Evolutionary conservation across 225 moss, liverwort and hornwort genomes (phyloP), one percentile per base, ranked within the genome.

Genomic region (Antitrichia curtipendula): DNA sequence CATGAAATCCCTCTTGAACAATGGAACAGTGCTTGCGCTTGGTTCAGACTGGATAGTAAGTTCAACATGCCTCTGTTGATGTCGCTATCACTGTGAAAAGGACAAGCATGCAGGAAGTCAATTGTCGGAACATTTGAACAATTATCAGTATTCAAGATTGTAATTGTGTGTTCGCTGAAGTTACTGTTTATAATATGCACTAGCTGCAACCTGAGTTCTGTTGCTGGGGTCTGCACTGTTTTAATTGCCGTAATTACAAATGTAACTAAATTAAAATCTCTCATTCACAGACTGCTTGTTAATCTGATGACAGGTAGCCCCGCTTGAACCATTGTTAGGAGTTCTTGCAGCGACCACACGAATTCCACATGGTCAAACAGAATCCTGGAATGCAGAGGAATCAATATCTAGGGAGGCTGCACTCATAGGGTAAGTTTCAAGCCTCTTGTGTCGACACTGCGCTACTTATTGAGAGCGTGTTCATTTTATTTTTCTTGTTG

Each of bases 11-110:
- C 90, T 98, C 38, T 34, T 94, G 75, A 92, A 87, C 71, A 96
- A 94, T 49, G 95, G 96, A 87, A 95, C 96, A 74, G 89, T 92
- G 57, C 90, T 98, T 88, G 96, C 92, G 62, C 86, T 98, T 49
- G 98, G 98, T 70, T 98, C 98, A 91, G 98, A 98, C 71, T 98
- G 98, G 98, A 93, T 85, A 71, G 98, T 97, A 88, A 82, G 93
- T 93, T 80, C 80, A 82, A 40, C 53, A 41, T 82, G 40, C 15
- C 75, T 41, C 53, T 34, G 56, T 82, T 82, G 64, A 60, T 88
- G 58, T 88, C 45, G 78, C 63, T 29, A 59, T 45, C 80, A 45
- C 22, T 84, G 66, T 82, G 61, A 76, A 62, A 77, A 77, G 62
- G 64, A 64, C 62, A 73, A 36, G 36, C 34, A 23, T 62, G 40